Percentiles rank a stretch among this genome's conserved stretches.
Conservation (phyloP, 164 flowering plant species). For the Aristolochia californica region DNA sequence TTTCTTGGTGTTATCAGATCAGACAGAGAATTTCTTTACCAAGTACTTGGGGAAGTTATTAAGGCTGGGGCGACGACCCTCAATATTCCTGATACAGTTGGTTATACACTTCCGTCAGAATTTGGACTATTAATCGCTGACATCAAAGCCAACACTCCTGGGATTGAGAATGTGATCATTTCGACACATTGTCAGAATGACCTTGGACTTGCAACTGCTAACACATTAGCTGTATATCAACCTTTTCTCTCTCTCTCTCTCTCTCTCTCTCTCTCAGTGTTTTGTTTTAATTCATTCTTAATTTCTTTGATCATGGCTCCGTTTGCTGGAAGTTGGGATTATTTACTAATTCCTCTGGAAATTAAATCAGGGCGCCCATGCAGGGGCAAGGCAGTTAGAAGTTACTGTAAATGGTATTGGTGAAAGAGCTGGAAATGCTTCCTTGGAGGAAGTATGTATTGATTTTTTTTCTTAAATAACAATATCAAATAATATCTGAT, state of each 20-base stretch:
- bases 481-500: no score
- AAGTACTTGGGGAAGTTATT: slow-evolving; percentile 77
- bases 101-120: slow-evolving; percentile 57
- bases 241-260: neutral
- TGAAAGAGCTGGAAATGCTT: slow-evolving; percentile 99
- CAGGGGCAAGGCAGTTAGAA: slow-evolving; percentile 92
- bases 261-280: neutral
- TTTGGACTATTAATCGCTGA: slow-evolving; percentile 81
- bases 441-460: slow-evolving; percentile 73
- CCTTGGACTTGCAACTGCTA: slow-evolving; percentile 95
- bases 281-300: slow-evolving; percentile 13
- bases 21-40: slow-evolving; percentile 73
- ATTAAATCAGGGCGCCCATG: slow-evolving; percentile 61
- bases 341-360: no score
- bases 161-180: slow-evolving; percentile 82
- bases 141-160: slow-evolving; percentile 79
- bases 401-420: slow-evolving; percentile 97
- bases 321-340: no score
- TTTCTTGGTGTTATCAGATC: slow-evolving; percentile 38
- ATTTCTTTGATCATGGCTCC: neutral
- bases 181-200: slow-evolving; percentile 99
- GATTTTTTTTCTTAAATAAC: no score
- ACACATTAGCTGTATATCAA: slow-evolving; percentile 63
- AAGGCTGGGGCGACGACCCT: slow-evolving; percentile 98
- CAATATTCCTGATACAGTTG: slow-evolving; percentile 97